A percentile compares a stretch with the other conserved stretches of the same genome.
These are phyloP conservation scores for Leptoxyphium fumago DNA, from an alignment of 2,329 filamentous ascomycete genomes.

Conservation along the genomic window DNA sequence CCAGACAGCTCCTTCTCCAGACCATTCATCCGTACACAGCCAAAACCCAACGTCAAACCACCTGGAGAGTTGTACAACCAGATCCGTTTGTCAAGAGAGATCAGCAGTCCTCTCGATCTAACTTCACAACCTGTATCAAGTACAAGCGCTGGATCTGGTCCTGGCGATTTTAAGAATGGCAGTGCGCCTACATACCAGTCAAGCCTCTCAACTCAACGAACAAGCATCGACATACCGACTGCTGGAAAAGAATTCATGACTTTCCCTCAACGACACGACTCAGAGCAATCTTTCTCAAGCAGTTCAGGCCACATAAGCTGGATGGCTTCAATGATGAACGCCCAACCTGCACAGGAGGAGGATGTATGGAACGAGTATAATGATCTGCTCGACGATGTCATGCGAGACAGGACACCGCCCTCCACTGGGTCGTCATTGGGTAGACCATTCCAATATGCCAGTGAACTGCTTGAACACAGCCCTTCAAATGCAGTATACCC, in stretches of 20 bases:
- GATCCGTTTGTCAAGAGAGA: conserved; percentile 13
- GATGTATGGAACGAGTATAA: conserved; percentile 94
- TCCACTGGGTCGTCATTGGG: conserved; percentile 44
- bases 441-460: conserved; percentile 36
- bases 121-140: conserved; percentile 15
- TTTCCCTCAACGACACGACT: conserved; percentile 60
- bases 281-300: conserved; percentile 48
- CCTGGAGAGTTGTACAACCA: conserved; percentile 15
- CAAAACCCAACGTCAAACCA: conserved; percentile 17
- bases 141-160: conserved; percentile 14
- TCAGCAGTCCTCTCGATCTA: conserved; percentile 17
- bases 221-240: conserved; percentile 10
- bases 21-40: conserved; percentile 47
- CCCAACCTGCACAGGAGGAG: conserved; percentile 43
- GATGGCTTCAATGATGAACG: conserved; percentile 5
- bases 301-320: conserved; percentile 45
- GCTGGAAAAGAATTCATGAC: conserved; percentile 48
- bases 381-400: conserved; percentile 63
- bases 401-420: conserved; percentile 35
- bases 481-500: conserved; percentile 5
- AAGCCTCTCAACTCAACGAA: conserved; percentile 12
- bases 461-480: conserved; percentile 31
- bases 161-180: conserved; percentile 6
- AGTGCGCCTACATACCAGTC: conserved; percentile 9
- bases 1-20: conserved; percentile 73